A percentile compares a stretch with the other conserved stretches of the same genome.
Evolutionary conservation across 2,329 filamentous ascomycete species (phyloP).

Genomic region (Plenodomus lindquistii): DNA sequence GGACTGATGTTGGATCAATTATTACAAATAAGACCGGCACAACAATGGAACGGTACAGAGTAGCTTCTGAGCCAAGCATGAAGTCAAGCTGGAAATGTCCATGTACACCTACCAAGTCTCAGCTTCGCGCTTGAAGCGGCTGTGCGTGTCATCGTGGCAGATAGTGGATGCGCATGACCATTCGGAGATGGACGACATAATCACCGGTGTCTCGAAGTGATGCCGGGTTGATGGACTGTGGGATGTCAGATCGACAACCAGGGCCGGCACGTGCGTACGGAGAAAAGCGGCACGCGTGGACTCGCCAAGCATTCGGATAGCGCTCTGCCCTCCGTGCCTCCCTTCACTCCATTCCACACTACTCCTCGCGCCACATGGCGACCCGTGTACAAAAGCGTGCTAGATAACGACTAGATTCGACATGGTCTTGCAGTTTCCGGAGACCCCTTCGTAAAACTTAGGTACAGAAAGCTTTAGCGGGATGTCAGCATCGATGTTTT

Average conservation of each 20-base stretch:
- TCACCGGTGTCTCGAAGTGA: background rate
- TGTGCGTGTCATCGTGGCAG: background rate
- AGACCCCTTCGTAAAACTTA: conserved; percentile 13
- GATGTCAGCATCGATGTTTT: background rate
- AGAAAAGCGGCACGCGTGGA: background rate
- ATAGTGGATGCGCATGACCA: background rate
- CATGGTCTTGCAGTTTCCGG: conserved; percentile 4
- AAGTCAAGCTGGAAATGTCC: background rate
- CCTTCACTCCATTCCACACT: background rate
- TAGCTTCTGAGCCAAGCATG: background rate
- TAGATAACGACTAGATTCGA: background rate
- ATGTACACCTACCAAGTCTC: background rate
- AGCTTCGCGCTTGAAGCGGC: background rate
- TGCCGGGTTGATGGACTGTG: background rate
- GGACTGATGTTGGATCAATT: background rate
- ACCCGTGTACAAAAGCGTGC: conserved; percentile 1
- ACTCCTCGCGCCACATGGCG: background rate
- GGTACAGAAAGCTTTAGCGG: conserved; percentile 1
- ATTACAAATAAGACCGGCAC: background rate
- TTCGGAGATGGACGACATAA: background rate
- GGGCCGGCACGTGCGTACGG: background rate
- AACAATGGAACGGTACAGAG: background rate
- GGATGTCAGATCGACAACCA: background rate
- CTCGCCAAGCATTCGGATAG: background rate
- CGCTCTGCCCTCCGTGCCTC: background rate